Evolutionary conservation across 2,329 filamentous ascomycete genomes (phyloP).

Genomic region (Coleophoma crateriformis): DNA sequence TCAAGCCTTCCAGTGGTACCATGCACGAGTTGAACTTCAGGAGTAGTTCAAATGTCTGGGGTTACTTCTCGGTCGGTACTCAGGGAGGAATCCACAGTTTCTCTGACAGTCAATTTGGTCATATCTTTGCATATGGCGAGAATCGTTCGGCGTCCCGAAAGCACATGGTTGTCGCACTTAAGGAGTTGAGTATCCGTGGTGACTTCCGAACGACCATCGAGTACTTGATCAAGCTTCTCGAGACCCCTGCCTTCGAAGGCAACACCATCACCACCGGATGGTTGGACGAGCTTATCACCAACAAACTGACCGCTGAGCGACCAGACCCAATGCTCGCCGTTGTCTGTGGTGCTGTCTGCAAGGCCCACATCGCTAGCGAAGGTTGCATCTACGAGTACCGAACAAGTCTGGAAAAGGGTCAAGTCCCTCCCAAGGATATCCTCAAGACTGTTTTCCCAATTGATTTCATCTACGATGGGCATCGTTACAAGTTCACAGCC

Average conservation of each 20-base stretch:
- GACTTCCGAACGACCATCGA: conserved; percentile 98
- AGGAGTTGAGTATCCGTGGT: conserved; percentile 98
- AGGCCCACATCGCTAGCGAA: conserved; percentile 93
- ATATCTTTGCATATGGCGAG: conserved; percentile 98
- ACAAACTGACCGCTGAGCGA: conserved; percentile 92
- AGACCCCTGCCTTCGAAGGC: conserved; percentile 96
- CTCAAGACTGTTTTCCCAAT: conserved; percentile 96
- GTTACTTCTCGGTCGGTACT: conserved; percentile 98
- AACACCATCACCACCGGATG: conserved; percentile 99
- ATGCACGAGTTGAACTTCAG: conserved; percentile 99
- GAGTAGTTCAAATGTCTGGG: conserved; percentile 98
- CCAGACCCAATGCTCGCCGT: conserved; percentile 93
- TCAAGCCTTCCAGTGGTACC: conserved; percentile 98
- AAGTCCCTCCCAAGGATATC: conserved; percentile 93
- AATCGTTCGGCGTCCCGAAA: conserved; percentile 94
- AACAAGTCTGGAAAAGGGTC: conserved; percentile 87
- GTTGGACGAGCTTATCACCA: conserved; percentile 97
- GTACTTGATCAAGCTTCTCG: conserved; percentile 96
- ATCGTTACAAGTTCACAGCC: conserved; percentile 95
- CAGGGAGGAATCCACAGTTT: conserved; percentile 98
- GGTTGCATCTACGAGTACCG: conserved; percentile 82
- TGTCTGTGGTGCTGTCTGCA: conserved; percentile 89
- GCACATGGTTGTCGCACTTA: conserved; percentile 98
- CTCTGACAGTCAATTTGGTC: conserved; percentile 97
- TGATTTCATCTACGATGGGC: conserved; percentile 97